Evolutionary conservation across 2,329 filamentous ascomycete genomes (phyloP).

Genomic region (Stenocarpella maydis): DNA sequence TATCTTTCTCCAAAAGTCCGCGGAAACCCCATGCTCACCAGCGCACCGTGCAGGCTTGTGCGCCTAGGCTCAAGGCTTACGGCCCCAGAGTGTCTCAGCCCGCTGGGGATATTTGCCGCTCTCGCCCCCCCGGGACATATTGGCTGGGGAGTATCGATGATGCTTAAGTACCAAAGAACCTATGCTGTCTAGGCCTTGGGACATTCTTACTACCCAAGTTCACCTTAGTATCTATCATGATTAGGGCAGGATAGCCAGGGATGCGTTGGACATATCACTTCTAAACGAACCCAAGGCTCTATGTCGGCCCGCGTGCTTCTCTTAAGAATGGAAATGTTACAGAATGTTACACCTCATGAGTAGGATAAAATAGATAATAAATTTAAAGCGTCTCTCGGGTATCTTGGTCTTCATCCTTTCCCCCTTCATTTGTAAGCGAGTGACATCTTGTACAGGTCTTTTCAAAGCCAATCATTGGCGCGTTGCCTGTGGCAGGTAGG

Average conservation of each 20-base stretch:
- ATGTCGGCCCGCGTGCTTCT: too few relatives aligned
- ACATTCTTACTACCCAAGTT: too few relatives aligned
- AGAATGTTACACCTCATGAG: neutral
- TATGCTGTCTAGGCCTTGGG: conserved; percentile 77
- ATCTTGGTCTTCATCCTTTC: conserved; percentile 4
- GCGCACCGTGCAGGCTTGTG: conserved; percentile 68
- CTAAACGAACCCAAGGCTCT: neutral
- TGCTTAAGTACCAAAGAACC: conserved; percentile 83
- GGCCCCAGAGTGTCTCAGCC: conserved; percentile 81
- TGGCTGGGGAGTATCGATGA: conserved; percentile 83
- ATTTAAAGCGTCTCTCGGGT: conserved; percentile 9
- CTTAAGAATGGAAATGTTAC: neutral
- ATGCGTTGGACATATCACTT: neutral
- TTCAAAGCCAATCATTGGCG: neutral
- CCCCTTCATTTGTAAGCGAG: neutral
- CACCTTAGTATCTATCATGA: neutral
- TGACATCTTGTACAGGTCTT: conserved; percentile 2
- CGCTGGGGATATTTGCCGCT: conserved; percentile 70
- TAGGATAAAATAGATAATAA: conserved; percentile 1
- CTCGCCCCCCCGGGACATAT: conserved; percentile 72
- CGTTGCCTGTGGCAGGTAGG: neutral
- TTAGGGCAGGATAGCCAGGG: neutral
- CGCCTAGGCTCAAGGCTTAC: conserved; percentile 83
- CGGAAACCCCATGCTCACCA: neutral
- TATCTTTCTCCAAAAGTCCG: too few relatives aligned